Conservation (phyloP, 192 early-diverging fungal species). For the Coemansia sp. region DNA sequence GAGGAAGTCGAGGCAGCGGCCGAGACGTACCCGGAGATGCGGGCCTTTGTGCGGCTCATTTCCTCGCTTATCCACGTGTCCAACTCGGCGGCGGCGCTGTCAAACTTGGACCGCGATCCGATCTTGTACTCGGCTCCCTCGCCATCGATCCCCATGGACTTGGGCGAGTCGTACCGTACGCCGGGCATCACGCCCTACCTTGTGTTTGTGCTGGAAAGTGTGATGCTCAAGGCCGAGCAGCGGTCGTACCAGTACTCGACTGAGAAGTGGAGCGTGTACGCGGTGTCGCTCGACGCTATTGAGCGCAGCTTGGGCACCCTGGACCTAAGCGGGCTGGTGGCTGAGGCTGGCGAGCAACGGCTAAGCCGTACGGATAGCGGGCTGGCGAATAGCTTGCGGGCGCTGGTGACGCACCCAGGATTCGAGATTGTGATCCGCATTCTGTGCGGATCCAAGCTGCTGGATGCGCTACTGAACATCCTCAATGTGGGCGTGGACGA, state of each 20-base stretch:
- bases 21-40: conserved; percentile 84
- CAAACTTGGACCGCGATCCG: conserved; percentile 46
- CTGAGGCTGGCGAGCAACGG: conserved; percentile 14
- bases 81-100: conserved; percentile 38
- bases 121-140: conserved; percentile 33
- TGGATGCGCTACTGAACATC: conserved; percentile 71
- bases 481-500: conserved; percentile 63
- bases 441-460: conserved; percentile 74
- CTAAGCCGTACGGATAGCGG: neutral
- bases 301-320: conserved; percentile 80
- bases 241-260: conserved; percentile 66
- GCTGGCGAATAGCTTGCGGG: conserved; percentile 36
- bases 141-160: conserved; percentile 60
- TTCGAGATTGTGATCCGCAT: conserved; percentile 80
- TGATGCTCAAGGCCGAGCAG: conserved; percentile 77
- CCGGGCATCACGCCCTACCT: conserved; percentile 83
- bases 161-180: conserved; percentile 70
- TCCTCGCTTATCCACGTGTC: conserved; percentile 68
- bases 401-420: conserved; percentile 75
- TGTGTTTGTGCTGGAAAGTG: conserved; percentile 80
- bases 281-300: conserved; percentile 65
- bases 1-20: conserved; percentile 77
- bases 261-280: conserved; percentile 78
- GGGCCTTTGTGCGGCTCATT: conserved; percentile 80
- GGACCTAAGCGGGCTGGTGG: conserved; percentile 62